Evolutionary conservation across 352 stramenopile species (phyloP).

Genomic region (Pythium sp.): DNA sequence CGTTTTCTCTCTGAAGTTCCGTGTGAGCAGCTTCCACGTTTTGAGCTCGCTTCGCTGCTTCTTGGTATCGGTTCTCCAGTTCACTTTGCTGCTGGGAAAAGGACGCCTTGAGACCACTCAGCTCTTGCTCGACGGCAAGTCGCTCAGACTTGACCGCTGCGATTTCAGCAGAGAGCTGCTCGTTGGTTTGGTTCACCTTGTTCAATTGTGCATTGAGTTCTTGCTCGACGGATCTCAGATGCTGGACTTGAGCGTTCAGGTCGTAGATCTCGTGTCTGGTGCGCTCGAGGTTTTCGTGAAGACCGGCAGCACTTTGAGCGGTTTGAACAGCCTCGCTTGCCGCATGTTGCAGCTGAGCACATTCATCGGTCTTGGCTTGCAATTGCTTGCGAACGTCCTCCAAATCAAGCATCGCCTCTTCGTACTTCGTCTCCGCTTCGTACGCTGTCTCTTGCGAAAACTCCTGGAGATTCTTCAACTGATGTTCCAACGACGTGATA

Average conservation of each 20-base stretch:
- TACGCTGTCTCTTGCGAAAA: slow-evolving; percentile 47
- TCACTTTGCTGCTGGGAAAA: slow-evolving; percentile 23
- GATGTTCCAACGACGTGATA: slow-evolving; percentile 35
- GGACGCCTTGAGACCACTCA: slow-evolving; percentile 24
- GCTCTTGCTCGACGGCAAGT: slow-evolving; percentile 28
- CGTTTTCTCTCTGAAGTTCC: slow-evolving; percentile 48
- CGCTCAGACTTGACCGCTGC: slow-evolving; percentile 26
- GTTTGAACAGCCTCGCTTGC: slow-evolving; percentile 11
- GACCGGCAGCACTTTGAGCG: slow-evolving; percentile 25
- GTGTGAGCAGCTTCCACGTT: slow-evolving; percentile 24
- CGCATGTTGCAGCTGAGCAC: slow-evolving; percentile 20
- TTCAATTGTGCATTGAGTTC: slow-evolving; percentile 38
- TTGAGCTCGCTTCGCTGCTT: slow-evolving; percentile 22
- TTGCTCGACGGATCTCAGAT: slow-evolving; percentile 37
- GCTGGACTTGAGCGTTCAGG: slow-evolving; percentile 33
- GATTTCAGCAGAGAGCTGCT: slow-evolving; percentile 27
- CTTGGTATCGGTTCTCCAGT: slow-evolving; percentile 6
- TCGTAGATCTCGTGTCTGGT: slow-evolving; percentile 33
- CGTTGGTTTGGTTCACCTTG: slow-evolving; percentile 23
- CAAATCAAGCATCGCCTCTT: slow-evolving; percentile 49
- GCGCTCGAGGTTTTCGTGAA: slow-evolving; percentile 32
- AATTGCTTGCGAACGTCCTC: slow-evolving; percentile 27
- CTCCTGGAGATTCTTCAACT: slow-evolving; percentile 66
- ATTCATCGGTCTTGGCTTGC: slow-evolving; percentile 28
- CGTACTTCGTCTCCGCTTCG: slow-evolving; percentile 59